Percentiles rank a stretch among this genome's conserved stretches.
phyloP scores from a whole-genome alignment of 2,329 filamentous ascomycete genomes.

The Golovinomyces cichoracearum region DNA sequence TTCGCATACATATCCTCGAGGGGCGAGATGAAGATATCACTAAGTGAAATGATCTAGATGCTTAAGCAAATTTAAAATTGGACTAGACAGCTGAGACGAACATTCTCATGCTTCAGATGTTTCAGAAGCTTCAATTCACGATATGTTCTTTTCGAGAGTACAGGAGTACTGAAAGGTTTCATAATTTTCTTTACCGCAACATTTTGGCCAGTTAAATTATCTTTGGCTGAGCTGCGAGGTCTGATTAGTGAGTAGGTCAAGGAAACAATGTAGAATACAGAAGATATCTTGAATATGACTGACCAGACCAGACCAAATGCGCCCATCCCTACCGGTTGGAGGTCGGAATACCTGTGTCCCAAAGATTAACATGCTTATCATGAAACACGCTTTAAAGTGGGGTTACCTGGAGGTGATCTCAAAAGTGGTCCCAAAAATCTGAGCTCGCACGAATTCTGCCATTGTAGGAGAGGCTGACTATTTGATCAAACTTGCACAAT shows the following conservation, averaged over 20 bases:
- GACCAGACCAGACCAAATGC: slow-evolving; percentile 97
- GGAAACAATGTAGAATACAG: not conserved
- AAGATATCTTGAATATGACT: slow-evolving; percentile 10
- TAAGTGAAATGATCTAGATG: slow-evolving; percentile 71
- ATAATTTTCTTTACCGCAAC: slow-evolving; percentile 99
- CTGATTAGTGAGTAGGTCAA: slow-evolving; percentile 4
- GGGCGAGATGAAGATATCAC: slow-evolving; percentile 98
- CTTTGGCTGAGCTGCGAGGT: slow-evolving; percentile 61
- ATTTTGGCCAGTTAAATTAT: slow-evolving; percentile 88
- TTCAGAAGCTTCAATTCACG: slow-evolving; percentile 92
- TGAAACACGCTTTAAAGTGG: slow-evolving; percentile 1
- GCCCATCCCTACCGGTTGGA: slow-evolving; percentile 97
- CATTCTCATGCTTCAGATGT: slow-evolving; percentile 90
- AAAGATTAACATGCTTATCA: not conserved
- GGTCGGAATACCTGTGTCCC: slow-evolving; percentile 59
- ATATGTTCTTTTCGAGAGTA: slow-evolving; percentile 91
- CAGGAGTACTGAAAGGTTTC: slow-evolving; percentile 99
- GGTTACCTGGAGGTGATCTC: slow-evolving; percentile 91
- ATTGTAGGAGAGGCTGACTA: slow-evolving; percentile 33
- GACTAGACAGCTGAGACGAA: slow-evolving; percentile 17
- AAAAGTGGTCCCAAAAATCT: slow-evolving; percentile 98
- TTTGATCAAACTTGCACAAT: not conserved
- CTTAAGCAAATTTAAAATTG: slow-evolving; percentile 8
- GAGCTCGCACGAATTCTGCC: slow-evolving; percentile 97
- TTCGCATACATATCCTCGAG: slow-evolving; percentile 58